Conservation (phyloP, 164 flowering plant genomes). For the Tetracentron sinense region DNA sequence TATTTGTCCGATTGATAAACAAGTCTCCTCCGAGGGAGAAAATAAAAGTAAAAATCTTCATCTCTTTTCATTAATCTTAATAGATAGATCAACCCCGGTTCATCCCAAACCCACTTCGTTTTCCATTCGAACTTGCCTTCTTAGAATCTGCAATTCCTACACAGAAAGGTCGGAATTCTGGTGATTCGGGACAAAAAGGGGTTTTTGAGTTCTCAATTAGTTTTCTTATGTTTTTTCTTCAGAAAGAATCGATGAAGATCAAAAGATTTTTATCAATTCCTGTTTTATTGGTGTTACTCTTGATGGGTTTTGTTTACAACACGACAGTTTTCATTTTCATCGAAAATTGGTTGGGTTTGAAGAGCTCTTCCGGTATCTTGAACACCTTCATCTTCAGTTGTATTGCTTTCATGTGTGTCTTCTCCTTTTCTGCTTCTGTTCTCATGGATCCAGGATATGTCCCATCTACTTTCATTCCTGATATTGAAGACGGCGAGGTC, state of each 20-base stretch:
- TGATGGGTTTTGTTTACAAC: slow-evolving; percentile 46
- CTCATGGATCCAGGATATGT: slow-evolving; percentile 52
- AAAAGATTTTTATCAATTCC: slow-evolving; percentile 46
- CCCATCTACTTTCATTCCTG: slow-evolving; percentile 53
- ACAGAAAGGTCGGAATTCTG: too few relatives aligned
- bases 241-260: slow-evolving; percentile 27
- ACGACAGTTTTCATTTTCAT: slow-evolving; percentile 52
- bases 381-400: slow-evolving; percentile 46
- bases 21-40: too few relatives aligned
- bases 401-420: slow-evolving; percentile 33
- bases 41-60: too few relatives aligned
- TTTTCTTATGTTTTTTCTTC: too few relatives aligned
- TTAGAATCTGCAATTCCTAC: too few relatives aligned
- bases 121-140: too few relatives aligned
- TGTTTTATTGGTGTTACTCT: slow-evolving; percentile 28
- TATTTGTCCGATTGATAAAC: too few relatives aligned
- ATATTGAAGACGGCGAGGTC: slow-evolving; percentile 36
- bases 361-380: slow-evolving; percentile 41
- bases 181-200: too few relatives aligned
- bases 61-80: too few relatives aligned
- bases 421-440: slow-evolving; percentile 49
- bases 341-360: slow-evolving; percentile 46
- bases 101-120: too few relatives aligned
- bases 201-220: too few relatives aligned
- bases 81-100: too few relatives aligned